These are phyloP conservation scores for Gnomoniopsis smithogilvyi DNA, from an alignment of 2,329 filamentous ascomycete genomes.

Conservation along the genomic window DNA sequence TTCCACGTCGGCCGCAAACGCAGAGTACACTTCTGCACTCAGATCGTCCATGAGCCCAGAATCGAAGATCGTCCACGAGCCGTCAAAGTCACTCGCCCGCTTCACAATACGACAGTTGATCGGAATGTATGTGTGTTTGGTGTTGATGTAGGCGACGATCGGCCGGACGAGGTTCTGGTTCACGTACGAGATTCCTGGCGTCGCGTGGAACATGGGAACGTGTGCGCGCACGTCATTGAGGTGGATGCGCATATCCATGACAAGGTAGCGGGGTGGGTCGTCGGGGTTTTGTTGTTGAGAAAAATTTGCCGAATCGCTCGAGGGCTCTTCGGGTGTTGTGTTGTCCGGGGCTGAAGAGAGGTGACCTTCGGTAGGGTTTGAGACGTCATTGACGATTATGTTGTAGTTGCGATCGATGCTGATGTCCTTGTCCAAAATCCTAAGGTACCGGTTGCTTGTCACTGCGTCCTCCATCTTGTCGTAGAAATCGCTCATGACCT, in stretches of 20 bases:
- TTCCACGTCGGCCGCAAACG: conserved; percentile 87
- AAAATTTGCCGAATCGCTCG: conserved; percentile 8
- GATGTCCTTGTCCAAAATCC: conserved; percentile 51
- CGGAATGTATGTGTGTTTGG: conserved; percentile 90
- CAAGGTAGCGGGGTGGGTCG: conserved; percentile 73
- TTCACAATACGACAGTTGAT: conserved; percentile 95
- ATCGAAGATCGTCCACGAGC: conserved; percentile 92
- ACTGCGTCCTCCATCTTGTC: conserved; percentile 93
- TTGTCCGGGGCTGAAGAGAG: conserved; percentile 9
- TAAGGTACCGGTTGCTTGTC: conserved; percentile 67
- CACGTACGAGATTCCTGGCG: conserved; percentile 85
- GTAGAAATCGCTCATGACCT: conserved; percentile 96
- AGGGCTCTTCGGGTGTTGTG: neutral
- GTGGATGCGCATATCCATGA: conserved; percentile 93
- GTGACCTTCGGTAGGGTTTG: conserved; percentile 5
- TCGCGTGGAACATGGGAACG: conserved; percentile 76
- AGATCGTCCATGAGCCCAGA: conserved; percentile 92
- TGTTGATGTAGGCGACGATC: conserved; percentile 98
- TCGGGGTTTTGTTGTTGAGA: conserved; percentile 24
- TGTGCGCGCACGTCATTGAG: conserved; percentile 92
- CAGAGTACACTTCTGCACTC: conserved; percentile 89
- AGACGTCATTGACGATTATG: conserved; percentile 18
- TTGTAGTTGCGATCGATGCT: conserved; percentile 22
- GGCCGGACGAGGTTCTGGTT: conserved; percentile 93
- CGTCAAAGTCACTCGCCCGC: conserved; percentile 83